These are phyloP conservation scores for Pseudotsuga menziesii DNA, from an alignment of 75 land plant species.

Conservation along the genomic window DNA sequence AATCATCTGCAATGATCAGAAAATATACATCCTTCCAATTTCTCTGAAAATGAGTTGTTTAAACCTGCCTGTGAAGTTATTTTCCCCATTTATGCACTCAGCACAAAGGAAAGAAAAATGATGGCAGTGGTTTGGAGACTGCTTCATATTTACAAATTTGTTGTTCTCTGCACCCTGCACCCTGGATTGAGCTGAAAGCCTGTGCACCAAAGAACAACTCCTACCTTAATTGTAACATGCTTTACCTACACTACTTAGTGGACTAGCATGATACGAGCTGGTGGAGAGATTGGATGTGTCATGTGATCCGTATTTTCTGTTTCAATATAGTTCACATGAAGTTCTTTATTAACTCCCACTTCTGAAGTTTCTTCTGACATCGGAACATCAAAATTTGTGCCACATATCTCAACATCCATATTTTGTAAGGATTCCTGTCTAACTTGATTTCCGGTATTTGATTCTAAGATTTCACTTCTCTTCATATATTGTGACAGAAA, in stretches of 20 bases:
- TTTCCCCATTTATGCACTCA: too few species aligned
- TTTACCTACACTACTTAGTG: neutral
- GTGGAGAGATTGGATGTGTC: conserved; percentile 2
- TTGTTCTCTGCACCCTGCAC: too few species aligned
- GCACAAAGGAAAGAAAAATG: too few species aligned
- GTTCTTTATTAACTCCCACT: conserved; percentile 3
- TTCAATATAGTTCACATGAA: neutral
- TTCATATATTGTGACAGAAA: neutral
- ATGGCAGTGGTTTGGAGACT: too few species aligned
- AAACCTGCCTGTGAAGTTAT: too few species aligned
- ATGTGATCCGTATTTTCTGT: conserved; percentile 4
- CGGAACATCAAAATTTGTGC: neutral
- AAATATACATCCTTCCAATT: too few species aligned
- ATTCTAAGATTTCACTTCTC: neutral
- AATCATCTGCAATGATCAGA: too few species aligned
- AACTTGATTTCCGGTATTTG: neutral
- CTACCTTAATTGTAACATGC: too few species aligned
- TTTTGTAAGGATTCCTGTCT: neutral
- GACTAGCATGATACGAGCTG: conserved; percentile 10
- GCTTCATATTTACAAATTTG: too few species aligned
- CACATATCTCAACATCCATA: conserved; percentile 4
- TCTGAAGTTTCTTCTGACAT: conserved; percentile 1
- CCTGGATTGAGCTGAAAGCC: too few species aligned
- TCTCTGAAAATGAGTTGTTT: too few species aligned
- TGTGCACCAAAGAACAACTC: too few species aligned